Base-by-base conservation (phyloP, 345 rosid species). In the Populus simonii region DNA sequence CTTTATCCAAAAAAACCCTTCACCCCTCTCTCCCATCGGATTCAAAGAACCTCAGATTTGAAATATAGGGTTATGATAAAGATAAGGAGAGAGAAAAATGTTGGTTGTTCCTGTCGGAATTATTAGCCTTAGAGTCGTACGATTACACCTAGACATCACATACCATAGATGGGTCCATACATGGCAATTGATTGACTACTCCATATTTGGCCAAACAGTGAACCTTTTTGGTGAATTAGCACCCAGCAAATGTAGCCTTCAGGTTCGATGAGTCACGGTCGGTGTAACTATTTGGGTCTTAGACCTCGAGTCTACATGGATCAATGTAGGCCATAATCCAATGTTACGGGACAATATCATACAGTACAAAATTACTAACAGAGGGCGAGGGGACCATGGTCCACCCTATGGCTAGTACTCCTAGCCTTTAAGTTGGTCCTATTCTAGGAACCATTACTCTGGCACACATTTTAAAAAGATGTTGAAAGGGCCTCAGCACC, bases 311-410 rank as follows among this genome's bases (percentile, higher is more conserved):
- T 6, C 4, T 8, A 27, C 41, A 49, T 57, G 74, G 80, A 61
- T 53, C 35, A 45, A 31, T 7, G 5, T 4, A n/a, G 9, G 53
- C 79, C 79, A 76, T n/a, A 13, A 25, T 55, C 53, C 57, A 29
- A 49, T 2, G 13, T 10, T n/a, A 17, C 72, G 41, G 66, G 27
- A 35, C 76, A 51, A 11, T 71, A 22, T 33, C 43, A 38, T 35
- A 47, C 72, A 49, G 23, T 57, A 11, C 25, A 36, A 2, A 27
- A 1, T 59, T 4, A 33, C 51, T 6, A 15, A n/a, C 31, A 29
- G 45, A 5, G 8, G 4, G 33, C 8, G 15, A 13, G 80, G 74
- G 80, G 39, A 62, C 72, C 73, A 62, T 31, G 80, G 78, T 63
- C 70, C 53, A 53, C 63, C 15, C 63, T 8, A 57, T n/a, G 27